Evolutionary conservation across 2,329 filamentous ascomycete genomes (phyloP).

Genomic region (Pestalotiopsis sp.): DNA sequence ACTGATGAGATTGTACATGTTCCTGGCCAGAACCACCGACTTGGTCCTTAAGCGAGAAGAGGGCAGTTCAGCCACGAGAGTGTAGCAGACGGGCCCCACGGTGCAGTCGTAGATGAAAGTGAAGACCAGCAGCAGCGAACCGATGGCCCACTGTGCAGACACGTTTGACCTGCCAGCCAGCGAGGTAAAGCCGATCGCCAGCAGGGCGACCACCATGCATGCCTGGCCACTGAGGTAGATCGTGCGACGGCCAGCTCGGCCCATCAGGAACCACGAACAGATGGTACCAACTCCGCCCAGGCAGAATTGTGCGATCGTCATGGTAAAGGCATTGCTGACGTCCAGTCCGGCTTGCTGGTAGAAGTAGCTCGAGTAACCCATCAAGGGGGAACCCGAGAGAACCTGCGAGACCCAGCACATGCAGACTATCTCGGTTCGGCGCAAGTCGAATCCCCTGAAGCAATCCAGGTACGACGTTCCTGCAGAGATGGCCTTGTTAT

Average conservation of each 20-base stretch:
- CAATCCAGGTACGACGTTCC: slow-evolving; percentile 38
- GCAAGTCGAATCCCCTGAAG: slow-evolving; percentile 38
- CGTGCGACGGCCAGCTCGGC: slow-evolving; percentile 35
- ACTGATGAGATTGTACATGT: slow-evolving; percentile 40
- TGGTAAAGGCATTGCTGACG: slow-evolving; percentile 20
- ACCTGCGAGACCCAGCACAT: slow-evolving; percentile 26
- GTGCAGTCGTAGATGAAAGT: slow-evolving; percentile 43
- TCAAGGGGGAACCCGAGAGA: slow-evolving; percentile 21
- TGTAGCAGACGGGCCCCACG: slow-evolving; percentile 43
- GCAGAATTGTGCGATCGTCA: slow-evolving; percentile 32
- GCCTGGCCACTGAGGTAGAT: slow-evolving; percentile 36
- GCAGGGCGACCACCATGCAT: slow-evolving; percentile 34
- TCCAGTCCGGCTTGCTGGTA: slow-evolving; percentile 30
- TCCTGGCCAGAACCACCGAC: slow-evolving; percentile 20
- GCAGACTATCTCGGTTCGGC: slow-evolving; percentile 33
- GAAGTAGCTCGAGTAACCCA: slow-evolving; percentile 33
- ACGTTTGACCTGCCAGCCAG: slow-evolving; percentile 14
- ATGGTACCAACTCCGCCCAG: slow-evolving; percentile 39
- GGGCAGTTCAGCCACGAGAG: slow-evolving; percentile 43
- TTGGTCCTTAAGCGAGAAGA: slow-evolving; percentile 36
- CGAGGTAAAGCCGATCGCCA: slow-evolving; percentile 37
- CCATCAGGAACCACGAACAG: slow-evolving; percentile 35
- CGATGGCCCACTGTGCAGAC: slow-evolving; percentile 29
- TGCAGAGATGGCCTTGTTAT: slow-evolving; percentile 30
- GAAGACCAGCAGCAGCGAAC: slow-evolving; percentile 39